These are phyloP conservation scores for Scutellaria baicalensis DNA, from an alignment of 257 asterid genomes.

Conservation along the genomic window DNA sequence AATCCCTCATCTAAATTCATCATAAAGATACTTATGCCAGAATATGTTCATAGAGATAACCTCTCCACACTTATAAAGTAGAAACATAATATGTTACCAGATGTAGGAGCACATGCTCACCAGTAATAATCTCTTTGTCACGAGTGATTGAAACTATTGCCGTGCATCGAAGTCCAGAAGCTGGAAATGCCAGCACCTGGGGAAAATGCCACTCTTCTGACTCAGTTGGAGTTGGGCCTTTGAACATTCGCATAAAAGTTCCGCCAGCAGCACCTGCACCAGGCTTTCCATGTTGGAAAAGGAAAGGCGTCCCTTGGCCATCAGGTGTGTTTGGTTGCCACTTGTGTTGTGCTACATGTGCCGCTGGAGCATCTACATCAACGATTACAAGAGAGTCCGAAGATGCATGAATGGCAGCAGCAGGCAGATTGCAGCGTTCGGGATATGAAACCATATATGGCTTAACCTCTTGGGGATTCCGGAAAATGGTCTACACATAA, in stretches of 20 bases:
- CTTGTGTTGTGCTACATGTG: conserved; percentile 88
- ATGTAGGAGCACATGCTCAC: conserved; percentile 35
- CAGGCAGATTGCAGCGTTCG: conserved; percentile 98
- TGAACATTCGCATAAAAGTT: conserved; percentile 94
- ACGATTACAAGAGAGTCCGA: conserved; percentile 80
- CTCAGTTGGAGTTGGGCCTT: conserved; percentile 58
- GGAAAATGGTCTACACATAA: conserved; percentile 76
- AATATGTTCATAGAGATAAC: not conserved
- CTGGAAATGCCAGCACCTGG: conserved; percentile 74
- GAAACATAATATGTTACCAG: too few species aligned
- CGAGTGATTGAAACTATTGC: conserved; percentile 69
- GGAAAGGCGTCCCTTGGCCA: conserved; percentile 97
- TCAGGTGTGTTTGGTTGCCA: conserved; percentile 99
- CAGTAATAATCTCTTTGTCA: conserved; percentile 87
- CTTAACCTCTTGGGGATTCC: conserved; percentile 82
- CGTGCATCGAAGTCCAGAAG: conserved; percentile 77
- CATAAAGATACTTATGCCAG: not conserved
- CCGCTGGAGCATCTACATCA: conserved; percentile 80
- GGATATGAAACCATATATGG: conserved; percentile 75
- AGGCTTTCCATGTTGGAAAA: conserved; percentile 86
- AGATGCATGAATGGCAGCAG: conserved; percentile 87
- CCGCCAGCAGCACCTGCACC: conserved; percentile 71
- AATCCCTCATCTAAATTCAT: not conserved
- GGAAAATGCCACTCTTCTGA: conserved; percentile 86
- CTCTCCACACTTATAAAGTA: too few species aligned